Percentiles rank a stretch among this genome's conserved stretches.
These are phyloP conservation scores for Neonothopanus nambi DNA, from an alignment of 1,284 basidiomycete genomes.

Conservation along the genomic window DNA sequence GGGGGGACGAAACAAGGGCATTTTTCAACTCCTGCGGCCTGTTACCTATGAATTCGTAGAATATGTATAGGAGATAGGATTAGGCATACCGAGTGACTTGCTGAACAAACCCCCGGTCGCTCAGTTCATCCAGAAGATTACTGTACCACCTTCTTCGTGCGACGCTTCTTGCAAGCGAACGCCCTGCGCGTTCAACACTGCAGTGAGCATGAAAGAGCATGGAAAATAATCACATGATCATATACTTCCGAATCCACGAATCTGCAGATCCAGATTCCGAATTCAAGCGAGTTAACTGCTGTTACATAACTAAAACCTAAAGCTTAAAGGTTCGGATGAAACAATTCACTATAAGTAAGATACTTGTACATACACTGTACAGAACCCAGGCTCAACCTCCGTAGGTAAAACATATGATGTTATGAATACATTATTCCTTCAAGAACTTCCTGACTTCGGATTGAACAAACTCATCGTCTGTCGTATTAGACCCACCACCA, in stretches of 20 bases:
- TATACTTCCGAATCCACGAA: too few relatives aligned
- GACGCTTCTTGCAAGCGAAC: not conserved
- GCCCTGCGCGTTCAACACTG: conserved; percentile 5
- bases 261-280: too few relatives aligned
- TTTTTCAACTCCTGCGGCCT: conserved; percentile 40
- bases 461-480: conserved; percentile 39
- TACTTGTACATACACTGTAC: not conserved
- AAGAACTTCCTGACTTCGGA: conserved; percentile 39
- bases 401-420: too few relatives aligned
- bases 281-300: too few relatives aligned
- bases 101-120: conserved; percentile 46
- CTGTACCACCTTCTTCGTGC: not conserved
- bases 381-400: not conserved
- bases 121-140: conserved; percentile 40
- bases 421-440: conserved; percentile 17
- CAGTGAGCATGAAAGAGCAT: conserved; percentile 5
- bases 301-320: too few relatives aligned
- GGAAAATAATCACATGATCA: conserved; percentile 4
- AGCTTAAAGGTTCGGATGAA: too few relatives aligned
- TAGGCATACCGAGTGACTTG: conserved; percentile 41
- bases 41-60: conserved; percentile 10
- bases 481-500: conserved; percentile 39
- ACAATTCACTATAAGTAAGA: too few relatives aligned
- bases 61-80: conserved; percentile 10
- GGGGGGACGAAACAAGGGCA: conserved; percentile 36